A percentile compares a stretch with the other conserved stretches of the same genome.
phyloP scores from a whole-genome alignment of 1,139 yeast genomes.

The Nakaseomyces nivariensis region DNA sequence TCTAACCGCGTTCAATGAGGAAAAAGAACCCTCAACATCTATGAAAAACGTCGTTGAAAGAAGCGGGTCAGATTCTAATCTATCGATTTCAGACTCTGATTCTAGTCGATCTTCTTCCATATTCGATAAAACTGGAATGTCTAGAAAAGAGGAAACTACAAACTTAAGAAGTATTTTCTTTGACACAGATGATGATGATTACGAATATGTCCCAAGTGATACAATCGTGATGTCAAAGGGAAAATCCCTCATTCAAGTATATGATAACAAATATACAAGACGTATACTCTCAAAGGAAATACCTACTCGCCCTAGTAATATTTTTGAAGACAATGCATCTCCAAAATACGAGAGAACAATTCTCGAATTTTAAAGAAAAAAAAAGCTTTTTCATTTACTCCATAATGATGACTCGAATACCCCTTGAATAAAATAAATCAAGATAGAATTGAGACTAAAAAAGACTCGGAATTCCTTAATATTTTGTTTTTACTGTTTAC shows the following conservation, averaged over 20 bases:
- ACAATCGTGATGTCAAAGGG: background rate
- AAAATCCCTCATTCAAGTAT: background rate
- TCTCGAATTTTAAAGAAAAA: background rate
- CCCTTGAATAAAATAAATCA: too few species aligned
- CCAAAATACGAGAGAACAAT: background rate
- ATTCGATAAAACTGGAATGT: conserved; percentile 2
- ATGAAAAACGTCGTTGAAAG: background rate
- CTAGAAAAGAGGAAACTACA: background rate
- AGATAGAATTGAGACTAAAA: too few species aligned
- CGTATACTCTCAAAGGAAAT: background rate
- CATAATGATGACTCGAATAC: too few species aligned
- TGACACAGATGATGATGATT: background rate
- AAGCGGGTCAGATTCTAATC: conserved; percentile 11
- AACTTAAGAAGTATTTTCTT: background rate
- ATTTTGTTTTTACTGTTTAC: too few species aligned
- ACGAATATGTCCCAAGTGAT: background rate
- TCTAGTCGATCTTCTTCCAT: conserved; percentile 15
- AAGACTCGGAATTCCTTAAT: too few species aligned
- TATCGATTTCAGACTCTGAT: conserved; percentile 7
- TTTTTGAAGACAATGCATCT: background rate
- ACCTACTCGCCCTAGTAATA: background rate
- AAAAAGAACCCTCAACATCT: background rate
- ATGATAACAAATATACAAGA: background rate
- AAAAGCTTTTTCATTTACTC: background rate
- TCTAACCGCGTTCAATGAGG: conserved; percentile 5